Evolutionary conservation across 768 basidiomycete species (phyloP), one percentile per base, ranked within the genome.

Genomic region (Mycena galopus): DNA sequence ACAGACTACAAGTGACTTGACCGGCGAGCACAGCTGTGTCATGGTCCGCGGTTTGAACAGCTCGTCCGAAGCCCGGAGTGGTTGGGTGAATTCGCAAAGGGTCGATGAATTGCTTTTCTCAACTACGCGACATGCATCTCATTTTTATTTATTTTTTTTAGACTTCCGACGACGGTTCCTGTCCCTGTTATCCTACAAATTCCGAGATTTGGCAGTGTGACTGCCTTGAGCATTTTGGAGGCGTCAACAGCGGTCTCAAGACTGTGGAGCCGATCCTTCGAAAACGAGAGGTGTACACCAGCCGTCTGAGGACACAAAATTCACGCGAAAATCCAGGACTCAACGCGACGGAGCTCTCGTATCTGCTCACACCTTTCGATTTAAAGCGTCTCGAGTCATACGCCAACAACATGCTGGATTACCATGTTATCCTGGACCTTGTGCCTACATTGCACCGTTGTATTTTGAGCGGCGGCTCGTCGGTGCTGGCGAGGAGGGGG

Each of bases 351-450:
- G 80, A 87, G 56, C 81, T 94, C 79, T 84, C 89, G 1, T 84
- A 92, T 57, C 79, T 94, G 9, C 80, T 97, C 67, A 92, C 95
- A 0, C 96, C 98, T 0, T 99, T 97, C 80, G 98, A 99, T 81
- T 87, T 99, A 76, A 98, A 99, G 81, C 93, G 98, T 1, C 88
- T 99, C 17, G 94, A 97, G 76, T 94, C 97, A 7, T 99, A 99
- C 75, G 94, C 96, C 0, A 96, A 98, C 81, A 96, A 96, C 79
- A 92, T 94, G 90, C 88, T 99, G 50, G 98, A 99, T 81, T 98
- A 97, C 77, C 98, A 99, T 79, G 96, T 97, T 76, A 90, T 99
- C 67, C 87, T 99, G 47, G 98, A 99, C 81, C 86, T 99, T 29
- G 87, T 99, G 19, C 97, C 98, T 0, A 88, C 85, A 83, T 96